Conservation (phyloP, 495 filamentous ascomycete genomes). For the Trichoderma orchidacearum region DNA sequence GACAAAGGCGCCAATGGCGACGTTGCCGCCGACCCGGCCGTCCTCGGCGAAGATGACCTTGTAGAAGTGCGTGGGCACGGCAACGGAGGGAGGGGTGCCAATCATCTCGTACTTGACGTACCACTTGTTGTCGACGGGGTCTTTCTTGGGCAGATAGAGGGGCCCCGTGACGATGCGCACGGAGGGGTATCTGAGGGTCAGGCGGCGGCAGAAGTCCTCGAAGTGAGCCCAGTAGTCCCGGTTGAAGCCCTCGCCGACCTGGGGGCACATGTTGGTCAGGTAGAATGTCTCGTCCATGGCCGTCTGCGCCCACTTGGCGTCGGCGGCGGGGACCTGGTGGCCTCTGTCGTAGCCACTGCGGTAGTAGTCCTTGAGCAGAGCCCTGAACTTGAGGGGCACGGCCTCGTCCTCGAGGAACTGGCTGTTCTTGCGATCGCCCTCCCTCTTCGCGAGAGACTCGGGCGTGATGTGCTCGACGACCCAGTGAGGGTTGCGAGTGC, state of each 20-base stretch:
- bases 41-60: conserved; percentile 96
- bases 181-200: conserved; percentile 66
- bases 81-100: conserved; percentile 82
- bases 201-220: conserved; percentile 84
- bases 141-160: conserved; percentile 73
- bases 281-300: conserved; percentile 92
- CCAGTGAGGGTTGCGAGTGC: conserved; percentile 86
- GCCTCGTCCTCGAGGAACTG: conserved; percentile 66
- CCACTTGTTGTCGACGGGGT: conserved; percentile 78
- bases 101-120: conserved; percentile 95
- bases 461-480: conserved; percentile 96
- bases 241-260: conserved; percentile 96
- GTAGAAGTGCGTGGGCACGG: conserved; percentile 97
- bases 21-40: conserved; percentile 53
- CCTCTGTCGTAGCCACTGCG: conserved; percentile 94
- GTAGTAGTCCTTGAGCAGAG: conserved; percentile 81
- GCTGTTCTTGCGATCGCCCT: conserved; percentile 75
- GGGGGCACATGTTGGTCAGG: conserved; percentile 92
- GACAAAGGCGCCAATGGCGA: conserved; percentile 88
- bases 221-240: conserved; percentile 98
- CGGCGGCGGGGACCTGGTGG: conserved; percentile 93
- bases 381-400: conserved; percentile 79
- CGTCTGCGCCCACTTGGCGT: conserved; percentile 86
- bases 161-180: conserved; percentile 91
- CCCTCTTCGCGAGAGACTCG: conserved; percentile 56